phyloP scores from a whole-genome alignment of 805 yeast genomes.

The Ascoidea asiatica region DNA sequence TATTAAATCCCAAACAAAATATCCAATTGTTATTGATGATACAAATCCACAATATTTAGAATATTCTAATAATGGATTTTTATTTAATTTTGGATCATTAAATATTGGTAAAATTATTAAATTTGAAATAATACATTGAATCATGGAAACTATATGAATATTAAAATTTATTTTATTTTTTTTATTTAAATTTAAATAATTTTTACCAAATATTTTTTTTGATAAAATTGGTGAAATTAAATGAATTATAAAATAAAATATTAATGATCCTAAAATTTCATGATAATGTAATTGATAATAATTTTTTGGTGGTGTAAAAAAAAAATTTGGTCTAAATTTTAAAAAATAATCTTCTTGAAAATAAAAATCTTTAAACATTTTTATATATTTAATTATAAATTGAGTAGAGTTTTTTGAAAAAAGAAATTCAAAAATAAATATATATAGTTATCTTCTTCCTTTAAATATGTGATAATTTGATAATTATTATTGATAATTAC shows the following conservation, averaged over 20 bases:
- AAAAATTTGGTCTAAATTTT: neutral
- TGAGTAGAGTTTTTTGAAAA: no score
- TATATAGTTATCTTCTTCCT: no score
- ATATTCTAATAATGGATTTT: slow-evolving; percentile 49
- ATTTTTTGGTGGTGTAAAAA: slow-evolving; percentile 19
- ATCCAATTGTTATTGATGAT: slow-evolving; percentile 63
- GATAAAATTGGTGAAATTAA: slow-evolving; percentile 38
- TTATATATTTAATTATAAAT: no score
- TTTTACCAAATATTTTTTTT: slow-evolving; percentile 31
- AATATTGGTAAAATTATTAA: slow-evolving; percentile 50
- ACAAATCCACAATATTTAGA: slow-evolving; percentile 70
- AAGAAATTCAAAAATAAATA: no score
- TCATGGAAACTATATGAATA: slow-evolving; percentile 79
- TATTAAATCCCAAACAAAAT: slow-evolving; percentile 80
- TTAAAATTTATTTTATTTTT: slow-evolving; percentile 64
- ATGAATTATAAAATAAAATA: slow-evolving; percentile 47
- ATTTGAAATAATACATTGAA: slow-evolving; percentile 64
- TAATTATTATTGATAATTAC: no score
- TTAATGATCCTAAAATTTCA: slow-evolving; percentile 49
- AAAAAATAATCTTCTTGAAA: neutral
- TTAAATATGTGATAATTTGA: no score
- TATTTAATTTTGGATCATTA: slow-evolving; percentile 32
- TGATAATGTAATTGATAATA: slow-evolving; percentile 51
- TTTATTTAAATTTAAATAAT: slow-evolving; percentile 33
- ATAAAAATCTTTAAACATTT: no score